Evolutionary conservation across 306 rosid species (phyloP).

Genomic region (Sesbania bispinosa): DNA sequence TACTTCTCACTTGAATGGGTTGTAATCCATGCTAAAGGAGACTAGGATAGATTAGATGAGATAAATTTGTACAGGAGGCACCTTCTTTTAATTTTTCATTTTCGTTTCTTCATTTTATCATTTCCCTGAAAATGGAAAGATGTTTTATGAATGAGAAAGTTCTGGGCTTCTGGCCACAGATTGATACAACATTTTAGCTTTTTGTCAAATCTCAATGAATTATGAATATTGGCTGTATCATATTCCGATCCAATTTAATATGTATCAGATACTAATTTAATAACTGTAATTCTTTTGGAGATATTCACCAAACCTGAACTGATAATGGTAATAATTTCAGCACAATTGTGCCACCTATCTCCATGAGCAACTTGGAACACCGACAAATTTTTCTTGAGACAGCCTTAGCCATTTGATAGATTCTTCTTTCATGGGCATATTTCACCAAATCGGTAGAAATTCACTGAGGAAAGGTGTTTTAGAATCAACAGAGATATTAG

Average conservation of each 20-base stretch:
- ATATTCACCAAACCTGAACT: neutral
- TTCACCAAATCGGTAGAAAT: too few species aligned
- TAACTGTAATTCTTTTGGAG: neutral
- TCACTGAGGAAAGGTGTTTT: too few species aligned
- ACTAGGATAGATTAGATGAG: neutral
- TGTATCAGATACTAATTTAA: neutral
- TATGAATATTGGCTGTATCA: neutral
- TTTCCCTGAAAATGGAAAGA: neutral
- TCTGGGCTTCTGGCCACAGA: neutral
- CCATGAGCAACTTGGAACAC: neutral
- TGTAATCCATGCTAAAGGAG: neutral
- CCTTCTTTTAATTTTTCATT: neutral
- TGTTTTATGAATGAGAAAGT: neutral
- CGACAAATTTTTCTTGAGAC: neutral
- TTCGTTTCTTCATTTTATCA: neutral
- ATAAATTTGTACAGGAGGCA: neutral
- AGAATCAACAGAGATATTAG: too few species aligned
- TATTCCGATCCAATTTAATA: neutral
- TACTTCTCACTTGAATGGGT: constrained; percentile 20
- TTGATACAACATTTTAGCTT: neutral
- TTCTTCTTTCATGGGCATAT: too few species aligned
- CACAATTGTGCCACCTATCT: neutral
- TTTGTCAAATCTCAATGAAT: neutral
- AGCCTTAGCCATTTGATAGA: neutral
- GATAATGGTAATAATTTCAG: neutral